phyloP scores from a whole-genome alignment of 306 rosid genomes.

The Clitoria ternatea region DNA sequence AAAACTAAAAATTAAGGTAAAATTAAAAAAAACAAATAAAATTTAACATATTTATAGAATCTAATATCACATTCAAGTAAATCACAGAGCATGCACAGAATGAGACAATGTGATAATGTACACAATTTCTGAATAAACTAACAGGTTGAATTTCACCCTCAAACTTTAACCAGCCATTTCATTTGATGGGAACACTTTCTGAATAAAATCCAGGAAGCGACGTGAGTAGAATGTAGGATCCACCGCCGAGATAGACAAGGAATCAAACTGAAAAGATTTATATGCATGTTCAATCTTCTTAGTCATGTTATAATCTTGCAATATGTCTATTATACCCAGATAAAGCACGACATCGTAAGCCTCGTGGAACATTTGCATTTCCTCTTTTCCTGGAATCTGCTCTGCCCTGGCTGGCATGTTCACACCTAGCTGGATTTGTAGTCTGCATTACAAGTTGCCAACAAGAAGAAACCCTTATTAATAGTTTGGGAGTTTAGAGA shows the following conservation, averaged over 20 bases:
- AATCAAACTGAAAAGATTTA: slow-evolving; percentile 87
- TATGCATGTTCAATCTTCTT: slow-evolving; percentile 93
- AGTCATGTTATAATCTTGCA: slow-evolving; percentile 87
- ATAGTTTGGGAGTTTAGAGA: no score
- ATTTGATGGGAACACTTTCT: slow-evolving; percentile 77
- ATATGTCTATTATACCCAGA: slow-evolving; percentile 89
- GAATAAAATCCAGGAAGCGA: slow-evolving; percentile 85
- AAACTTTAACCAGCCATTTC: slow-evolving; percentile 33
- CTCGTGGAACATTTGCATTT: slow-evolving; percentile 57
- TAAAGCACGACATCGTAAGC: slow-evolving; percentile 91
- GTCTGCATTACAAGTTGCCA: slow-evolving; percentile 41
- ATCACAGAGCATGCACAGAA: slow-evolving; percentile 21
- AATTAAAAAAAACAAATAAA: background rate
- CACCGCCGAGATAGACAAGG: slow-evolving; percentile 85
- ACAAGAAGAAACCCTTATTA: background rate
- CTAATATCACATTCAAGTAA: background rate
- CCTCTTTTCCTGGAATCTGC: slow-evolving; percentile 63
- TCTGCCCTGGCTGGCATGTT: slow-evolving; percentile 99
- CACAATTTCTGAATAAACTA: background rate
- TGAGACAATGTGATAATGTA: slow-evolving; percentile 7
- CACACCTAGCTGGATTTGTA: slow-evolving; percentile 98
- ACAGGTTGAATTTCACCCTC: background rate
- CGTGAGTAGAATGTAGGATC: slow-evolving; percentile 90
- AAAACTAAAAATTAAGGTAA: background rate
- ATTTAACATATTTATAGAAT: background rate